Conservation (phyloP, 257 asterid genomes). For the Schizonepeta tenuifolia region DNA sequence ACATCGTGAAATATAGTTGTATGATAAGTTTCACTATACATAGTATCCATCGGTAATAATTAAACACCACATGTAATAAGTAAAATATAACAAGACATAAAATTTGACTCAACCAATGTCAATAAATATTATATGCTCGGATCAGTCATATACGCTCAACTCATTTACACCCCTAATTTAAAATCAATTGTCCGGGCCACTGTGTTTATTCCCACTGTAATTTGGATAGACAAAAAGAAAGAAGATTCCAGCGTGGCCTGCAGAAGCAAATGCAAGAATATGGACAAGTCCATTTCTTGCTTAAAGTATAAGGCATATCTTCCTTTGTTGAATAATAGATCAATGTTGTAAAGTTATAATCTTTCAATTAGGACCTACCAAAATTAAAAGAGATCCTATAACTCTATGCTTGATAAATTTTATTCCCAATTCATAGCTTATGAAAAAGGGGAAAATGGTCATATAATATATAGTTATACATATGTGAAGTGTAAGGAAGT, state of each 20-base stretch:
- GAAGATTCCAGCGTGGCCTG: not conserved
- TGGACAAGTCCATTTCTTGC: not conserved
- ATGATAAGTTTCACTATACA: too few species aligned
- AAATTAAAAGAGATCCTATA: not conserved
- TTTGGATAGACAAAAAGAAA: conserved; percentile 14
- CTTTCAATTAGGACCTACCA: conserved; percentile 22
- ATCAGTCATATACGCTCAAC: not conserved
- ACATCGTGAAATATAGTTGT: too few species aligned
- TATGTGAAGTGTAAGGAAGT: too few species aligned
- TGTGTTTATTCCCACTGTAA: not conserved
- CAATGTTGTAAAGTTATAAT: not conserved
- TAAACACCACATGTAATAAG: not conserved
- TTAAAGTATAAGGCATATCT: not conserved
- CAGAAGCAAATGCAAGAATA: conserved; percentile 27
- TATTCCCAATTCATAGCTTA: conserved; percentile 18
- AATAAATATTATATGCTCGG: too few species aligned
- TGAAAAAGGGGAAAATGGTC: not conserved
- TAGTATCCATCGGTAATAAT: too few species aligned
- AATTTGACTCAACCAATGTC: not conserved
- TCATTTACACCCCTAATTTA: not conserved
- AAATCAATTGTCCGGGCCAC: not conserved
- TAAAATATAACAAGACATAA: not conserved
- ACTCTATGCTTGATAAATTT: not conserved
- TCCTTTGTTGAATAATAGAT: not conserved
- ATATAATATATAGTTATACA: too few species aligned